Percentiles rank a stretch among this genome's conserved stretches.
phyloP scores from a whole-genome alignment of 1,284 basidiomycete species.

The Ganoderma lingzhi region DNA sequence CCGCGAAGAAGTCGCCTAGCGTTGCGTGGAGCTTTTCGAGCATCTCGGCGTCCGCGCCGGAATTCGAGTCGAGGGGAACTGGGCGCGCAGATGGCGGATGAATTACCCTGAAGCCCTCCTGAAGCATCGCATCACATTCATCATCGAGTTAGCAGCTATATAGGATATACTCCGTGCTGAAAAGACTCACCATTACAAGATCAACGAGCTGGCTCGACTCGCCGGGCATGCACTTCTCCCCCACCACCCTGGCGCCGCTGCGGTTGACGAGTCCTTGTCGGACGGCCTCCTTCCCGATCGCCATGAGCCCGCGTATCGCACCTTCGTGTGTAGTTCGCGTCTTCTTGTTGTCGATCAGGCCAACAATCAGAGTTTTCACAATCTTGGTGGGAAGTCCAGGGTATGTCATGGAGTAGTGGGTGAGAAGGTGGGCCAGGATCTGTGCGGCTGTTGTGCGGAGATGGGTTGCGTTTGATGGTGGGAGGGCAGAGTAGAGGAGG shows the following conservation, averaged over 20 bases:
- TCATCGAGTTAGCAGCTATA: background rate
- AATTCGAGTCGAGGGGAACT: conserved; percentile 57
- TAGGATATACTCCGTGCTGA: background rate
- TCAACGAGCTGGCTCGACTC: conserved; percentile 56
- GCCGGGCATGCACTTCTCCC: conserved; percentile 61
- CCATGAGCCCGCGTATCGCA: conserved; percentile 84
- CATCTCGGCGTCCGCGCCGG: conserved; percentile 55
- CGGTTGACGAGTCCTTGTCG: conserved; percentile 81
- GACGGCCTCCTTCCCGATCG: conserved; percentile 86
- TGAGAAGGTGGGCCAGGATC: conserved; percentile 83
- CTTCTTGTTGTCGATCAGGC: conserved; percentile 78
- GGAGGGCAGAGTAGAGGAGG: conserved; percentile 87
- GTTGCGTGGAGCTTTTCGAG: conserved; percentile 57
- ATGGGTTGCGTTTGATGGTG: conserved; percentile 60
- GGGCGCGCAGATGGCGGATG: conserved; percentile 63
- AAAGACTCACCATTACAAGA: conserved; percentile 61
- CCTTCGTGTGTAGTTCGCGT: conserved; percentile 84
- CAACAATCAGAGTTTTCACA: conserved; percentile 91
- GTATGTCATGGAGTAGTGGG: conserved; percentile 82
- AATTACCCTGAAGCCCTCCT: conserved; percentile 66
- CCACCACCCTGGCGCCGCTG: conserved; percentile 76
- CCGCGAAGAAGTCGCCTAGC: conserved; percentile 70
- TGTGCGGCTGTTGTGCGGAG: conserved; percentile 83
- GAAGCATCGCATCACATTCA: background rate
- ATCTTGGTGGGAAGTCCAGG: conserved; percentile 89